Base-by-base conservation (phyloP, 164 flowering plant genomes). In the Aristolochia californica region DNA sequence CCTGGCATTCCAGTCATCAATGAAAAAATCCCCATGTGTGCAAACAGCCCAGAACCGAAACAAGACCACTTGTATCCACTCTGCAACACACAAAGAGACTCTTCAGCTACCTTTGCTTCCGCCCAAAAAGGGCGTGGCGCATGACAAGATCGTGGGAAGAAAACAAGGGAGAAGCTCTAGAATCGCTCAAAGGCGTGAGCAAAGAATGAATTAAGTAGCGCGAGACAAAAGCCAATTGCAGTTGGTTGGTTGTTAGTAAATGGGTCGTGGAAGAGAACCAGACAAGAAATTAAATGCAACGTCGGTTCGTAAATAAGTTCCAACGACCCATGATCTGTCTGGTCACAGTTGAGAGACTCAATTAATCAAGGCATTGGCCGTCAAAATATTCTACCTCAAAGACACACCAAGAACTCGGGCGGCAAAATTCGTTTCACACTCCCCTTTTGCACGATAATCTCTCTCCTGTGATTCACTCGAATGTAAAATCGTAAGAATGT, bases 1-100 rank as follows among this genome's bases (percentile, higher is more conserved):
- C 97, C 95, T 24, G 78, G 67, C 58, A 43, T 66, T 43, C 93
- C 93, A 40, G 97, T 85, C 11, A 83, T 45, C 71, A 83, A 58
- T 15, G 91, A 68, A 48, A 83, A 55, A 24, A 90, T 21, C 17
- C 65, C 55, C 74, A 70, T 73, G 21, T 25, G 55, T 57, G 22
- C 51, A 7, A 51, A 27, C 34, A 9, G 50, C 51, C 26, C 16
- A 54, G 45, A 17, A 30, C 21, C 44, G 45, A 38, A 50, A 20
- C 30, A 24, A 23, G 44, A 49, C 57, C 23, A 7, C 38, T 21
- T 21, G 40, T 15, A 34, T 22, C 30, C 24, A 24, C 17, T 25
- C 53, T 44, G 26, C 13, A 28, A 13, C 27, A 1, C 21, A 54
- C 18, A 5, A 21, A 45, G 18, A 43, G n/a, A 21, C 18, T 16